Base-by-base conservation (phyloP, 345 rosid genomes). In the Eucalyptus marginata region DNA sequence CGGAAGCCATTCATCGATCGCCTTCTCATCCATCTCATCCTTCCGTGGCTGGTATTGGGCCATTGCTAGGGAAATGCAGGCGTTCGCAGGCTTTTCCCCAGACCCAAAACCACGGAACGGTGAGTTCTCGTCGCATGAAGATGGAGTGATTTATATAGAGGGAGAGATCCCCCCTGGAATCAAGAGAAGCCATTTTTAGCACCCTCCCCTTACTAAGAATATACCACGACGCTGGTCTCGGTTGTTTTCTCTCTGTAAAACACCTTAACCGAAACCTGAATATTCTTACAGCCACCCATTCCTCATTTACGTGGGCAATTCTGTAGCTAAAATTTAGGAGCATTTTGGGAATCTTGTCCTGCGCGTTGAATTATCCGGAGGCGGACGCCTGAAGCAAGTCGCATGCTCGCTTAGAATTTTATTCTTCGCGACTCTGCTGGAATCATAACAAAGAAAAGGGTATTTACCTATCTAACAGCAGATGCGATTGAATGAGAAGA, bases 1-100 rank as follows among this genome's bases (percentile, higher is more conserved):
- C 0, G 98, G 99, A 86, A 95, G 96, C 96, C 98, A 97, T 9
- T 94, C 96, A 27, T 95, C 91, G 14, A 97, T 91, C 27, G 89
- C 86, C 90, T 92, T 92, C 56, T 93, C 81, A 59, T 91, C 36
- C 64, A 44, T 10, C 6, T 58, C 36, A 5, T 31, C 86, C 31
- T 49, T 56, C 79, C 46, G 64, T 29, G 88, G 51, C 62, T 83
- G 49, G 14, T 88, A 29, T 20, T 46, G n/a, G 81, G 68, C 88
- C 90, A 16, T 90, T 44, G 83, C 47, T 76, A 20, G 47, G 83
- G 83, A 76, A 76, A 76, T 6, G 27, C 83, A 36, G 47, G 83
- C 83, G 46, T 10, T 20, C 47, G 83, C 83, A 11, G 43, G 83
- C 83, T 76, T 52, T 52, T 76, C 83, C 83, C 83, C 14, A 7